Conservation (phyloP, 179 eudicot genomes). For the Heliamphora pulchella region DNA sequence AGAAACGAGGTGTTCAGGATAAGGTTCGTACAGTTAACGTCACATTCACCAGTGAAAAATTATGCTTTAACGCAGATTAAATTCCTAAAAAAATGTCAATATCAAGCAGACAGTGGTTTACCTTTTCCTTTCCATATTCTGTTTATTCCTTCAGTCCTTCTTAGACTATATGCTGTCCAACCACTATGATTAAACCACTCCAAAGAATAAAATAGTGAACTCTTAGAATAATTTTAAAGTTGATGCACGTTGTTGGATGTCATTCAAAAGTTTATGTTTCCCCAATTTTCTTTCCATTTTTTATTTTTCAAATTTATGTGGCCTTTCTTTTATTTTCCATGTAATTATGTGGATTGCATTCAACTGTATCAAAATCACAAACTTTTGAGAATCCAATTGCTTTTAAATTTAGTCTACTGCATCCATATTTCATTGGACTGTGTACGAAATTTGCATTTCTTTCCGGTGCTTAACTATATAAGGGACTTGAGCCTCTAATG, state of each 20-base stretch:
- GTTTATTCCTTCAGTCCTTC: neutral
- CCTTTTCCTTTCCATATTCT: neutral
- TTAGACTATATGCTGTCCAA: neutral
- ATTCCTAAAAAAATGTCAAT: neutral
- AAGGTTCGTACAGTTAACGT: no score
- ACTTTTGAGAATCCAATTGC: neutral
- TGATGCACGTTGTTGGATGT: neutral
- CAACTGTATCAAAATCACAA: neutral
- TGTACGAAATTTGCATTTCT: neutral
- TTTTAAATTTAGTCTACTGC: neutral
- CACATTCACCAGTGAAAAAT: no score
- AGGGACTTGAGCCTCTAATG: neutral
- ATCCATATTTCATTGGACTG: constrained; percentile 7
- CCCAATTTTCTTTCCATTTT: neutral
- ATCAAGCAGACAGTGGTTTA: neutral
- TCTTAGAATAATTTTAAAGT: constrained; percentile 1
- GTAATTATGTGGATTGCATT: neutral
- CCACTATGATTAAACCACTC: no score
- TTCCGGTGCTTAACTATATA: neutral
- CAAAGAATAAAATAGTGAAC: no score
- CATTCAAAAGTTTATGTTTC: no score
- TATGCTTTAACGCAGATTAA: no score
- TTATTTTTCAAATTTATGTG: neutral
- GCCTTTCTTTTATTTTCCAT: neutral
- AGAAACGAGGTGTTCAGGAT: no score